Evolutionary conservation across 164 flowering plant genomes (phyloP).

Genomic region (Liquidambar formosana): DNA sequence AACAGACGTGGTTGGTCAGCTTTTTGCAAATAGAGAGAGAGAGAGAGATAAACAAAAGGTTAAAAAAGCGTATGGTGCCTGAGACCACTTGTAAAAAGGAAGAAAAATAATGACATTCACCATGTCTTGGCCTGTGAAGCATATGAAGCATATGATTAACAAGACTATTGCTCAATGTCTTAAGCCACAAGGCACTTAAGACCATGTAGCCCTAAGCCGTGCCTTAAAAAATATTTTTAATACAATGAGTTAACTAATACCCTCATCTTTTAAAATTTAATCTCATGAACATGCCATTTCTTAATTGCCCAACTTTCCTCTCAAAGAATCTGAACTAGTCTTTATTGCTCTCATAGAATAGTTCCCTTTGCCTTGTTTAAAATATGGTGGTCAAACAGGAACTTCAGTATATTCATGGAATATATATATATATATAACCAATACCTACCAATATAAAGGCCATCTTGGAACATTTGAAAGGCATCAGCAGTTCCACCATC

Average conservation of each 20-base stretch:
- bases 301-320: neutral
- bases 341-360: neutral
- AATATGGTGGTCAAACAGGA: neutral
- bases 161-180: too few species aligned
- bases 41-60: too few species aligned
- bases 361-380: neutral
- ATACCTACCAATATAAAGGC: slow-evolving; percentile 16
- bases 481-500: slow-evolving; percentile 23
- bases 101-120: too few species aligned
- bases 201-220: too few species aligned
- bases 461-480: slow-evolving; percentile 13
- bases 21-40: too few species aligned
- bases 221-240: too few species aligned
- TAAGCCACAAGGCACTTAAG: too few species aligned
- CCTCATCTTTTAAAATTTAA: neutral
- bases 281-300: neutral
- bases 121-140: too few species aligned
- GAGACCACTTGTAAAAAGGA: too few species aligned
- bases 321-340: neutral
- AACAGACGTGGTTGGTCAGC: too few species aligned
- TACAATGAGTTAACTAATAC: neutral
- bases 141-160: too few species aligned
- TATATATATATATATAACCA: neutral
- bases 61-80: too few species aligned
- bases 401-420: neutral